Evolutionary conservation across 2,329 filamentous ascomycete genomes (phyloP), one percentile per base, ranked within the genome.

Genomic region (Aspergillus sp.): DNA sequence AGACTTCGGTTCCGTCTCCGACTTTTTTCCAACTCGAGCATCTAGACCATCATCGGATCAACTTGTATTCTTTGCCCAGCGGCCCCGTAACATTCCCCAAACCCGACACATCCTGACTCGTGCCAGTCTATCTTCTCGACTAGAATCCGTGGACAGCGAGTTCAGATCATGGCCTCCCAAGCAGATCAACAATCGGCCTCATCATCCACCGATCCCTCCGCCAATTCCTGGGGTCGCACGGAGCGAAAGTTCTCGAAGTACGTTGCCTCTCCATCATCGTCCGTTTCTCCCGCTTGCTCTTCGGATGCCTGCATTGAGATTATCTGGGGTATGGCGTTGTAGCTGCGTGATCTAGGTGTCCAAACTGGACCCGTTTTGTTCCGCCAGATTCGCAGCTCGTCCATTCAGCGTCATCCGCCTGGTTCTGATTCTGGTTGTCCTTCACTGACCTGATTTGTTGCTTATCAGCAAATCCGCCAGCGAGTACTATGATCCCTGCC

Each of bases 401-500:
- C 31, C 31, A n/a, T 48, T 19, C 44, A 19, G 14, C 44, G 31
- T 25, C 35, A 21, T 12, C 25, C 33, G 7, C 25, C 14, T 21
- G 6, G 14, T 8, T 27, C 27, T 6, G 15, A 14, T 11, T 12
- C 39, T 9, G 6, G 19, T 57, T 43, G 51, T 15, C n/a, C 43
- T 52, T 31, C 40, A 27, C 48, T 56, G 27, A 54, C 35, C 21
- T 4, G 21, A 31, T 25, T 25, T 27, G 23, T 23, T 43, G 8
- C 37, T 17, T 43, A 51, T 33, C 39, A 96, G 93, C 66, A 98
- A 98, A 81, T 84, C 82, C 55, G 86, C 88, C 70, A 96, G 92
- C 81, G 88, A 97, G 73, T 98, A 89, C 78, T 91, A 90, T 73
- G 95, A 99, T 69, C 95, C 95, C 2, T 99, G 95, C 76, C 93